Conservation (phyloP, 2,329 filamentous ascomycete species). For the Tolypocladium endophyticum region DNA sequence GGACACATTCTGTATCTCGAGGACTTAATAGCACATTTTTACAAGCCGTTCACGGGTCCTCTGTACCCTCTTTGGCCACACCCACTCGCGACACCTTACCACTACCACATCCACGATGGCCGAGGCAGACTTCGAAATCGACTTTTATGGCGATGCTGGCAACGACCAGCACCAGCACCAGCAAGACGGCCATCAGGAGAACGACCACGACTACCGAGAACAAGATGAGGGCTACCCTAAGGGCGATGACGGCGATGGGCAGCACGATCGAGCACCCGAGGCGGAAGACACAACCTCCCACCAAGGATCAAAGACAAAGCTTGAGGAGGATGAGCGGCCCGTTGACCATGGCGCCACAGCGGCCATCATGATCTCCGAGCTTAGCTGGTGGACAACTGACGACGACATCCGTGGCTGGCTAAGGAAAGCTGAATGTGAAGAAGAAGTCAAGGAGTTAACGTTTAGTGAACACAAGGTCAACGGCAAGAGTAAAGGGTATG, state of each 20-base stretch:
- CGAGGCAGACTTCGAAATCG: constrained; percentile 63
- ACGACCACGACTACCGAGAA: constrained; percentile 24
- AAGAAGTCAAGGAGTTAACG: constrained; percentile 81
- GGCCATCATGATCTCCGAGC: constrained; percentile 76
- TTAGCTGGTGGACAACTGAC: constrained; percentile 96
- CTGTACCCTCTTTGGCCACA: constrained; percentile 3
- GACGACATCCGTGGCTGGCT: constrained; percentile 89
- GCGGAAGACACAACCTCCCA: constrained; percentile 11
- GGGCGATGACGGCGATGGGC: constrained; percentile 18
- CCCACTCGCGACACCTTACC: constrained; percentile 4
- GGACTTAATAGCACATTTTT: constrained; percentile 6
- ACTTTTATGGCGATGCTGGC: constrained; percentile 55
- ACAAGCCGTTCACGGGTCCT: not conserved
- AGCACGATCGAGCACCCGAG: constrained; percentile 10
- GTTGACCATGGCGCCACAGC: constrained; percentile 51
- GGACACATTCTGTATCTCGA: constrained; percentile 4
- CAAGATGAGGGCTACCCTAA: constrained; percentile 25
- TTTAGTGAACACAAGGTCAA: constrained; percentile 99
- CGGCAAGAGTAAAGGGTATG: constrained; percentile 94
- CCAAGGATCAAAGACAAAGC: constrained; percentile 51
- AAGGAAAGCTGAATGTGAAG: constrained; percentile 67
- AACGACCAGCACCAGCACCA: constrained; percentile 30
- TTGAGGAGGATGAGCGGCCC: constrained; percentile 46
- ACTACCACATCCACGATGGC: constrained; percentile 39
- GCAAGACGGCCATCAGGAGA: constrained; percentile 22